Conservation (phyloP, 177 flowering plant genomes). For the Telopea speciosissima region DNA sequence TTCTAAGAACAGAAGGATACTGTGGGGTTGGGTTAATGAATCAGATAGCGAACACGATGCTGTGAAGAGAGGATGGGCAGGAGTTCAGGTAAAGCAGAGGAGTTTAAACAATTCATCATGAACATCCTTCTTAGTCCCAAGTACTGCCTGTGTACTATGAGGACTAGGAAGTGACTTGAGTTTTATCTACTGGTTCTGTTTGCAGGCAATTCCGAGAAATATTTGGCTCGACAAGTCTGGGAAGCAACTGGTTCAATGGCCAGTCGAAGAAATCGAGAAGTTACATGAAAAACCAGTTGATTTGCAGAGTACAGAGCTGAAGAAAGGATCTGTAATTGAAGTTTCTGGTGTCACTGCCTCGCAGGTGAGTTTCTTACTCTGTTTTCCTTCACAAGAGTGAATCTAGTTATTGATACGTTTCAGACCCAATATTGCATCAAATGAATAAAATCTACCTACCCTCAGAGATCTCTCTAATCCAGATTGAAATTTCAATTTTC, state of each 20-base stretch:
- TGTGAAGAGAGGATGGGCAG: conserved; percentile 43
- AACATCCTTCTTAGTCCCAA: background rate
- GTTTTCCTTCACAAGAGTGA: no score
- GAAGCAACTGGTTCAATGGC: conserved; percentile 37
- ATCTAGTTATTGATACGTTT: no score
- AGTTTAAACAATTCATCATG: background rate
- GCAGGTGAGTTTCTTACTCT: conserved; percentile 20
- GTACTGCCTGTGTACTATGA: background rate
- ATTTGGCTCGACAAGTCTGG: conserved; percentile 32
- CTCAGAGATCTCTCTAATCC: background rate
- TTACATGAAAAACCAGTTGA: conserved; percentile 18
- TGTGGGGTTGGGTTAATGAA: conserved; percentile 46
- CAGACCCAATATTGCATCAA: no score
- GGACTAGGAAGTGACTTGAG: no score
- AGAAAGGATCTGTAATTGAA: conserved; percentile 16
- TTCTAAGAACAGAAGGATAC: conserved; percentile 27
- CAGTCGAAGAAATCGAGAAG: conserved; percentile 30
- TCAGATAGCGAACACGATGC: conserved; percentile 22
- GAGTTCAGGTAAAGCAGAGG: conserved; percentile 36
- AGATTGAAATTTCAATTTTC: no score
- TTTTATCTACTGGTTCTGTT: background rate
- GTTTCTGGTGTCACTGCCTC: conserved; percentile 23
- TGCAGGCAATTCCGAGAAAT: conserved; percentile 21
- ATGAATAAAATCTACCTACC: no score
- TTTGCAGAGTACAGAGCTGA: conserved; percentile 7